Base-by-base conservation (phyloP, 805 yeast genomes). In the Debaryomyces castellii region DNA sequence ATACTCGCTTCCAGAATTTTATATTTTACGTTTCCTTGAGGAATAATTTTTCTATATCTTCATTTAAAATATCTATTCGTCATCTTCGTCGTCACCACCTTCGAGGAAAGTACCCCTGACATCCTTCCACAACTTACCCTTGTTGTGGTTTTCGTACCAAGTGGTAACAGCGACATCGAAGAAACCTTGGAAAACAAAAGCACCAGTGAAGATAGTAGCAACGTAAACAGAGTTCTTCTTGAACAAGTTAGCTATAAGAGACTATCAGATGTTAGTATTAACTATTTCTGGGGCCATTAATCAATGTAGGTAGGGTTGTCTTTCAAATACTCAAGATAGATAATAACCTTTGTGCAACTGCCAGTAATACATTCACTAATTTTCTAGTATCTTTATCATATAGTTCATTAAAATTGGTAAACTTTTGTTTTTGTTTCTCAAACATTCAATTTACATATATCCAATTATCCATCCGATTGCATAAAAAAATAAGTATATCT, bases 161-260 rank as follows among this genome's bases (percentile, higher is more conserved):
- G 60, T 62, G 59, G 85, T 87, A 51, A 86, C 74, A 51, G 77
- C 83, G 50, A 69, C 65, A 64, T 87, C 94, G 55, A 86, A 86
- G 61, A 77, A 76, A 42, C 83, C 84, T 74, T 89, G 92, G 80
- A 90, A 89, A 51, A 83, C 82, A 63, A 91, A 91, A 40, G 97
- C 90, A 59, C 87, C 82, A 41, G 82, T 85, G 57, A 91, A 85
- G 50, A 91, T 76, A 51, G 94, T 76, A 54, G 89, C 88, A 51
- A 91, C 96, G 71, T 79, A 89, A 51, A 86, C 76, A 40, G 97
- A 81, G 82, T 92, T 91, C 80, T 97, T 88, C 81, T 89, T 89
- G 80, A 88, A 84, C 45, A 63, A 53, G 48, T 49, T 37, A 35
- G 52, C 21, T 36, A 46, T 42, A 7, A 43, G 23, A 18, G 46